Percentiles rank a stretch among this genome's conserved stretches.
These are phyloP conservation scores for Erodium maritimum DNA, from an alignment of 345 rosid genomes.

Conservation along the genomic window DNA sequence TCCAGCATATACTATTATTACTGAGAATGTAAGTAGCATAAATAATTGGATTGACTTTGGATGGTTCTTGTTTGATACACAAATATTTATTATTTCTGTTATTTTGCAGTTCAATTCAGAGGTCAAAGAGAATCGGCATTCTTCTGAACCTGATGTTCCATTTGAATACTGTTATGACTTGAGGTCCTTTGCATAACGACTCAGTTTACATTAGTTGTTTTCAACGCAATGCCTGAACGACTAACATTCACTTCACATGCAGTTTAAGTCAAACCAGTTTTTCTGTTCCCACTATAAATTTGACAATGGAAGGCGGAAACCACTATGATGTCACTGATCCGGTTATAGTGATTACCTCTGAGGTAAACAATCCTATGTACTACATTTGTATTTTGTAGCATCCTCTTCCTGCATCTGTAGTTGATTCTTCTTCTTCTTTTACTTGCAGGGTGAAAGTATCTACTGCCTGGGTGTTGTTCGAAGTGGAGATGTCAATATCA, in stretches of 20 bases:
- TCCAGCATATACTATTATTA: constrained; percentile 50
- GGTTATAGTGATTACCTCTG: constrained; percentile 15
- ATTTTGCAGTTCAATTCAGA: constrained; percentile 52
- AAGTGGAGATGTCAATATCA: constrained; percentile 69
- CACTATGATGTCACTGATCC: constrained; percentile 44
- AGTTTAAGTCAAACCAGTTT: constrained; percentile 37
- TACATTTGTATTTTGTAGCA: not conserved
- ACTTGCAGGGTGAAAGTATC: constrained; percentile 27
- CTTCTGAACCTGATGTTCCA: constrained; percentile 29
- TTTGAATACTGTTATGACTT: constrained; percentile 73
- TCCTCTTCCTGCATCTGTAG: constrained; percentile 1
- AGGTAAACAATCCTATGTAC: constrained; percentile 22
- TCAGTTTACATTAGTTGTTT: not conserved
- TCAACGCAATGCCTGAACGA: not conserved
- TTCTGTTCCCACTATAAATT: constrained; percentile 36
- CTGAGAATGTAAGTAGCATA: constrained; percentile 34
- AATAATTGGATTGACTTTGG: no score
- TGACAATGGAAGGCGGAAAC: constrained; percentile 81
- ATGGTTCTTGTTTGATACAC: not conserved
- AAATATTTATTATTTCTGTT: not conserved
- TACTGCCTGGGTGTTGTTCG: constrained; percentile 73
- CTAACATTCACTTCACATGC: constrained; percentile 7
- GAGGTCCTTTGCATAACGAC: constrained; percentile 29
- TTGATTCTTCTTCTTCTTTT: constrained; percentile 5
- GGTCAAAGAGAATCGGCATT: constrained; percentile 39